phyloP scores from a whole-genome alignment of 2,329 filamentous ascomycete species.

The Trichophaea hybrida region DNA sequence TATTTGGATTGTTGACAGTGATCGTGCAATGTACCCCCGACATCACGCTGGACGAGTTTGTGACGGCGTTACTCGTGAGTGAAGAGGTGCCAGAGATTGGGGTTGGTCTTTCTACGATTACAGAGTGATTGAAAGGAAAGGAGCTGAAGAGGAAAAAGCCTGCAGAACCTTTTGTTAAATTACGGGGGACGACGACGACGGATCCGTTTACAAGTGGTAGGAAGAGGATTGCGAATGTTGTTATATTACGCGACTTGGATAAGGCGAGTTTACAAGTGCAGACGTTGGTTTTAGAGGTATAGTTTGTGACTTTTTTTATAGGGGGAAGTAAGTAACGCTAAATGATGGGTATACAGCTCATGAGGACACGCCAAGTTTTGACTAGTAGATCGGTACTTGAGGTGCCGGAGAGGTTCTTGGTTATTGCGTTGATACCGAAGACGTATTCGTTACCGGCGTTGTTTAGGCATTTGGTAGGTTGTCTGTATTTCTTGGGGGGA shows the following conservation, averaged over 20 bases:
- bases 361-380: conserved; percentile 14
- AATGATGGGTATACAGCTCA: conserved; percentile 9
- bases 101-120: too few relatives aligned
- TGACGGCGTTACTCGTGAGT: conserved; percentile 48
- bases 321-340: background rate
- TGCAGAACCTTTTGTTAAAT: too few relatives aligned
- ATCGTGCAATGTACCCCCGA: conserved; percentile 57
- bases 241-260: conserved; percentile 71
- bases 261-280: conserved; percentile 60
- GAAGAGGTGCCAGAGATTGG: too few relatives aligned
- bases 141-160: too few relatives aligned
- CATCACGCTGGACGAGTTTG: conserved; percentile 72
- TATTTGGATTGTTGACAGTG: conserved; percentile 57
- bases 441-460: conserved; percentile 30
- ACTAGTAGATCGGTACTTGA: conserved; percentile 5
- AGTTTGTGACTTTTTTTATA: conserved; percentile 54
- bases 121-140: too few relatives aligned
- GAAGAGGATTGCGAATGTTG: conserved; percentile 57
- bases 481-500: background rate
- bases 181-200: too few relatives aligned
- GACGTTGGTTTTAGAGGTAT: conserved; percentile 63
- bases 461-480: conserved; percentile 31
- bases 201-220: conserved; percentile 31
- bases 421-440: conserved; percentile 17
- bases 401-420: conserved; percentile 15